Evolutionary conservation across 768 basidiomycete genomes (phyloP), one percentile per base, ranked within the genome.

Genomic region (Lentinula sp.): DNA sequence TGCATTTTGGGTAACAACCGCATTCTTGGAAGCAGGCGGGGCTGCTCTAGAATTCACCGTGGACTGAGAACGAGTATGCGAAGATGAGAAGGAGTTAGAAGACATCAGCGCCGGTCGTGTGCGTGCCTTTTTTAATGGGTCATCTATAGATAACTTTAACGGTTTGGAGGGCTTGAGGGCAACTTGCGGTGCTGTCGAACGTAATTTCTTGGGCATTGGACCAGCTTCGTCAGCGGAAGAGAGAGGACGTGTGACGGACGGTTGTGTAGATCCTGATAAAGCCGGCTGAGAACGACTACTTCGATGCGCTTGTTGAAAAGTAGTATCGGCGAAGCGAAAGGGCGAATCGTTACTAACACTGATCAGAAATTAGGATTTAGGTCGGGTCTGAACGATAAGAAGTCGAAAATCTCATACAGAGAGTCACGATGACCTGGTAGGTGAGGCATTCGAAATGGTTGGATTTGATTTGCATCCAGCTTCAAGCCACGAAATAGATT

Each of bases 51-150:
- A 59, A 74, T 86, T 80, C 74, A 82, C 80, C 73, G 82, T 78
- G 71, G 84, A 80, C 87, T 89, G 87, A 75, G 43, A 49, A 57
- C 31, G 16, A 46, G 56, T 49, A 52, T 49, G 39, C 86, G 35
- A 48, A 48, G 57, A 59, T 49, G 46, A 59, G 57, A 59, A 59
- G 43, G 43, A 32, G 45, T 46, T 59, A 34, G 57, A 50, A 23
- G 45, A 57, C 16, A 31, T 57, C 21, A 57, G 56, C 45, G 40
- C 56, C 39, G 42, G 18, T 85, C 86, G 88, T 81, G 84, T 85
- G 86, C 88, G 85, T 89, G 86, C 90, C 89, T 92, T 91, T 88
- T 89, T 90, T 81, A 81, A 78, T 73, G 85, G 83, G 74, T 88
- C 86, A 76, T 87, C 87, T 68, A 80, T 73, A 70, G 76, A 76